Evolutionary conservation across 2,329 filamentous ascomycete species (phyloP).

Genomic region (Calonectria honghensis): DNA sequence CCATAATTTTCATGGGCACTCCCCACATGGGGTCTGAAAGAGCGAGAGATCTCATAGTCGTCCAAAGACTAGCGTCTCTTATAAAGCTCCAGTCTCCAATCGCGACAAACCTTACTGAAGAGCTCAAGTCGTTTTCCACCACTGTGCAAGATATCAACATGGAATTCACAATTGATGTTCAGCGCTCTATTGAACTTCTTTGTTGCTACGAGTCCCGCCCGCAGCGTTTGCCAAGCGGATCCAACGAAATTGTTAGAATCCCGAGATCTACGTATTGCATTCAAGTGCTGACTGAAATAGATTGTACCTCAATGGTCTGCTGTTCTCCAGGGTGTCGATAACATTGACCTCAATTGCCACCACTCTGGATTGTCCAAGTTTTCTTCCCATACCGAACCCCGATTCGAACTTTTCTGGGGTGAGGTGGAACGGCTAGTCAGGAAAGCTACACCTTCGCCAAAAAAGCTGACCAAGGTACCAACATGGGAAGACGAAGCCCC

Average conservation of each 20-base stretch:
- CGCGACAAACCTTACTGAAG: constrained; percentile 48
- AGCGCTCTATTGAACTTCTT: constrained; percentile 47
- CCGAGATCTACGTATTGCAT: background rate
- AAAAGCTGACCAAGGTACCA: constrained; percentile 40
- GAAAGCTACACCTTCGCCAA: constrained; percentile 32
- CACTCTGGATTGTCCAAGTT: constrained; percentile 49
- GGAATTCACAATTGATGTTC: constrained; percentile 50
- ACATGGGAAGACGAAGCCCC: constrained; percentile 43
- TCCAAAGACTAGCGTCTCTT: constrained; percentile 47
- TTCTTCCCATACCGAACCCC: constrained; percentile 41
- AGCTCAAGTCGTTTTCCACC: constrained; percentile 46
- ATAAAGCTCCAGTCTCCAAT: constrained; percentile 43
- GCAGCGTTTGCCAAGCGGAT: constrained; percentile 44
- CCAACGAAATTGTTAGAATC: constrained; percentile 45
- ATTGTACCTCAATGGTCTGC: constrained; percentile 50
- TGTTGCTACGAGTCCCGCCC: constrained; percentile 50
- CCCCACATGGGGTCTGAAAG: constrained; percentile 51
- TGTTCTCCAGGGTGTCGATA: constrained; percentile 48
- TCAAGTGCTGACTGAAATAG: constrained; percentile 32
- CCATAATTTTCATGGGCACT: constrained; percentile 50
- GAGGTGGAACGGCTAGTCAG: constrained; percentile 47
- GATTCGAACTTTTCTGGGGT: constrained; percentile 49
- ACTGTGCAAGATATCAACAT: constrained; percentile 50
- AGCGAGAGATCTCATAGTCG: constrained; percentile 45
- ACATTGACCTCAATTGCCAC: constrained; percentile 48